Evolutionary conservation across 768 basidiomycete species (phyloP), one percentile per base, ranked within the genome.

Genomic region (Daedalea quercina): DNA sequence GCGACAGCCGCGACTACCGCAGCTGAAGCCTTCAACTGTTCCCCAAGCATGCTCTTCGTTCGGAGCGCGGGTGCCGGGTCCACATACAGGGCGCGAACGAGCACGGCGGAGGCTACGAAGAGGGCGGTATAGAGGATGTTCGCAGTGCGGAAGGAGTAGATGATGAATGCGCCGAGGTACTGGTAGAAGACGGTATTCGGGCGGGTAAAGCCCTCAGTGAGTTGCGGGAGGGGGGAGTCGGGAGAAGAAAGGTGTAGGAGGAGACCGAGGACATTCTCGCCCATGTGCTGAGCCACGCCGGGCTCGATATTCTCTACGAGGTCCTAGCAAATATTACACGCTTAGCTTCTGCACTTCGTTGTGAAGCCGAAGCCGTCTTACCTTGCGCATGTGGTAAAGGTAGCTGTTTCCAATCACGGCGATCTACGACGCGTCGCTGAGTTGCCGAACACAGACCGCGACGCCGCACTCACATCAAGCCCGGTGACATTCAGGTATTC

Each of bases 361-460:
- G n/a, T n/a, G n/a, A n/a, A n/a, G n/a, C n/a, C 2, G 0, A 20
- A 35, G 12, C 24, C 22, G 15, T 57, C 65, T 1, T 58, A 84
- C 87, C 74, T 90, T 90, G 45, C 87, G 83, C 72, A 92, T 97
- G 68, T 97, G 94, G 64, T 96, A 97, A 50, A 92, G 72, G 66
- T 96, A 98, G 59, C 89, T 90, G 67, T 95, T 90, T 13, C 91
- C 90, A 2, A 95, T 84, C 24, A 95, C 72, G 0, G 94, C 94
- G 79, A 95, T 91, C 89, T 91, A 15, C 37, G 4, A 6, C 3
- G 15, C 37, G 19, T 40, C 19, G 37, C 6, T 11, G 11, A 4
- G 28, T 31, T 23, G 33, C 13, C 25, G 31, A 8, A 9, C n/a
- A 35, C 11, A 31, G 6, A 4, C 28, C 28, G 11, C 9, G 17